A percentile compares a stretch with the other conserved stretches of the same genome.
phyloP scores from a whole-genome alignment of 106 monocot species.

The Platanthera guangdongensis region DNA sequence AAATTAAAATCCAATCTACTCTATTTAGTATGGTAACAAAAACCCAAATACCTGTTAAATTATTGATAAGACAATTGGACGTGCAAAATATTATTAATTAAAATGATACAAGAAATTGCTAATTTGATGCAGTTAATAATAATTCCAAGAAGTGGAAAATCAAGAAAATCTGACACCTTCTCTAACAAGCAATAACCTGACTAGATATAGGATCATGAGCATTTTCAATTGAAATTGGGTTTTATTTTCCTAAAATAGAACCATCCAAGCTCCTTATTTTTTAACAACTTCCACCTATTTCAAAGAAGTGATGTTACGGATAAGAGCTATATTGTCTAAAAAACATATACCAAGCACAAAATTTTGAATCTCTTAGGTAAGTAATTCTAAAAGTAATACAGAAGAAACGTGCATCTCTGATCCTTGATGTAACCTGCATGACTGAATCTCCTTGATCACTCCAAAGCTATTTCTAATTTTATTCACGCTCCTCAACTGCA shows the following conservation, averaged over 20 bases:
- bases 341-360: neutral
- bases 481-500: too few relatives aligned
- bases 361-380: neutral
- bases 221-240: neutral
- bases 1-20: neutral
- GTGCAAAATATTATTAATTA: neutral
- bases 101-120: neutral
- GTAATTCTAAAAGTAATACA: neutral
- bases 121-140: neutral
- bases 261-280: neutral
- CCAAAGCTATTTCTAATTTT: neutral
- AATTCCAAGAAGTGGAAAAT: neutral
- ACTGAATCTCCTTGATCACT: neutral
- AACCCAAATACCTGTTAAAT: neutral
- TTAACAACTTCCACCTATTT: neutral
- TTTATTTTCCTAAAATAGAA: slow-evolving; percentile 1
- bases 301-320: neutral
- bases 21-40: neutral
- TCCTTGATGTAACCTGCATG: neutral
- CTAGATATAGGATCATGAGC: neutral
- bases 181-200: neutral
- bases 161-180: too few relatives aligned
- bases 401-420: neutral
- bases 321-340: neutral
- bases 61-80: neutral